Percentiles rank a stretch among this genome's conserved stretches.
Conservation (phyloP, 2,329 filamentous ascomycete species). For the Stenocarpella maydis region DNA sequence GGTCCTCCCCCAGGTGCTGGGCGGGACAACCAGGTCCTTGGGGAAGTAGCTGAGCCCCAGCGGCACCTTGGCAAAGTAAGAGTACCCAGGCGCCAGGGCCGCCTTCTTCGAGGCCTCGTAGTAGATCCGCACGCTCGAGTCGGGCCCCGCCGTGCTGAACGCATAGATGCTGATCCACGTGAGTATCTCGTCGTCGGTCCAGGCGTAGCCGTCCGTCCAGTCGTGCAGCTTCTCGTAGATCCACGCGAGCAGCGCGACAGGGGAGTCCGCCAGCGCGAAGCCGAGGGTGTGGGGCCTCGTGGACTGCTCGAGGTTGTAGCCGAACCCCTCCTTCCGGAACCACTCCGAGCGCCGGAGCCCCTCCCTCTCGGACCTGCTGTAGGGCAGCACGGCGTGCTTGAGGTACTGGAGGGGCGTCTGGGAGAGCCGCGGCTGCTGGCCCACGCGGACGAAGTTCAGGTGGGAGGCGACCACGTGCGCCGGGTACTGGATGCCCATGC, state of each 20-base stretch:
- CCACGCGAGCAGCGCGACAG: conserved; percentile 77
- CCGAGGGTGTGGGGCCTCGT: conserved; percentile 79
- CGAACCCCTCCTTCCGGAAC: conserved; percentile 65
- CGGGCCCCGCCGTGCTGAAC: conserved; percentile 74
- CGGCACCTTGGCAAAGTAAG: conserved; percentile 36
- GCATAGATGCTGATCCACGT: conserved; percentile 80
- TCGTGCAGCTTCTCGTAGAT: conserved; percentile 82
- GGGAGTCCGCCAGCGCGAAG: conserved; percentile 74
- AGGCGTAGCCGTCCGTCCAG: conserved; percentile 77
- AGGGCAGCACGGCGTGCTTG: conserved; percentile 62
- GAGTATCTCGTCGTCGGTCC: conserved; percentile 79
- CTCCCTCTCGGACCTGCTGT: conserved; percentile 57
- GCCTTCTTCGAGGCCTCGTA: conserved; percentile 67
- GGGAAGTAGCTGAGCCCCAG: conserved; percentile 56
- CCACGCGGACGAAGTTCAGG: conserved; percentile 62
- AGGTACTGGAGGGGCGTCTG: conserved; percentile 65
- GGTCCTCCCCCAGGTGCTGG: conserved; percentile 64
- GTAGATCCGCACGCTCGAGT: conserved; percentile 74
- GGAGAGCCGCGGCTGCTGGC: conserved; percentile 55
- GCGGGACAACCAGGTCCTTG: conserved; percentile 62
- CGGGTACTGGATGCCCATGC: conserved; percentile 67
- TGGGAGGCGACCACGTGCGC: conserved; percentile 66
- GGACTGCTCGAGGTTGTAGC: conserved; percentile 67
- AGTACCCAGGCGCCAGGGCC: background rate
- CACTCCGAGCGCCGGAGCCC: conserved; percentile 62